Conservation (phyloP, 345 rosid species). For the Ailanthus altissimus region DNA sequence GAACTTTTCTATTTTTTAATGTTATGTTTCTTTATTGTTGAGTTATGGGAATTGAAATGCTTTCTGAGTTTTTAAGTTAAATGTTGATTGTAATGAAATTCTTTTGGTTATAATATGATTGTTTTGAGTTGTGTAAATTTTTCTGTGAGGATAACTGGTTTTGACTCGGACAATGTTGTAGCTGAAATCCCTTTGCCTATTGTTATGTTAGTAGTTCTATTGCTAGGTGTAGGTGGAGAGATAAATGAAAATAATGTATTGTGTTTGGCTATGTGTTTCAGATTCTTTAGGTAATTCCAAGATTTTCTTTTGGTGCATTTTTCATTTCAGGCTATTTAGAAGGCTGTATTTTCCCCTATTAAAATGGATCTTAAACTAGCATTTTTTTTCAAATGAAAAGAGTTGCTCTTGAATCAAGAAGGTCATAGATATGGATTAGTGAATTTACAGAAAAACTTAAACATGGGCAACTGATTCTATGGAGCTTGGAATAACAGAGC, state of each 20-base stretch:
- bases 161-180: background rate
- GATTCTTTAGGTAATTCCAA: background rate
- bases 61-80: background rate
- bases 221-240: background rate
- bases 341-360: background rate
- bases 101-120: background rate
- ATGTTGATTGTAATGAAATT: background rate
- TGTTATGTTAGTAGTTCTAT: background rate
- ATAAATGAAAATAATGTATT: background rate
- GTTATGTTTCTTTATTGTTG: conserved; percentile 4
- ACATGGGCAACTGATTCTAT: background rate
- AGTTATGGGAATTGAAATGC: background rate
- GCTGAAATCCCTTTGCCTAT: background rate
- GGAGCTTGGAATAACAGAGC: background rate
- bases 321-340: background rate
- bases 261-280: background rate
- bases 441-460: background rate
- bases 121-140: background rate
- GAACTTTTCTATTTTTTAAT: background rate
- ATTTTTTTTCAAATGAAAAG: background rate
- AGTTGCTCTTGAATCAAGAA: background rate
- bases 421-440: background rate
- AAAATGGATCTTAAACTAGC: background rate
- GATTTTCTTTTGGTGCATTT: background rate
- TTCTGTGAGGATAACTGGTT: background rate